phyloP scores from a whole-genome alignment of 129 eudicot species.

The Escallonia herrerae region DNA sequence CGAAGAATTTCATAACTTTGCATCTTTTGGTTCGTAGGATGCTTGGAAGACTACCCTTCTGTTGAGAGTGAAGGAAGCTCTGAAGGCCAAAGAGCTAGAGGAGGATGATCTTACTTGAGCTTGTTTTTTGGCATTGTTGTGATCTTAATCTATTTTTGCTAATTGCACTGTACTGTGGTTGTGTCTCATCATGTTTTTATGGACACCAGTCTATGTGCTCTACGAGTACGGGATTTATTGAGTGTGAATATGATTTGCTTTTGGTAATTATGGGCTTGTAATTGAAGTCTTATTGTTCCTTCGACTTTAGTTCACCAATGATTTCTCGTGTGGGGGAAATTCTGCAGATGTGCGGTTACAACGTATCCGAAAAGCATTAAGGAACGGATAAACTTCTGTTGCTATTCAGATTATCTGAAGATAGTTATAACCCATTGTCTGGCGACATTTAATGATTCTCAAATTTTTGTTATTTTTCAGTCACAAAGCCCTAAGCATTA shows the following conservation, averaged over 20 bases:
- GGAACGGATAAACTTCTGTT: too few species aligned
- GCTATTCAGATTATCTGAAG: too few species aligned
- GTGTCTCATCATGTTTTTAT: constrained; percentile 5
- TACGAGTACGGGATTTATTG: not conserved
- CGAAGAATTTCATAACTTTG: not conserved
- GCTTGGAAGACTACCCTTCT: constrained; percentile 92
- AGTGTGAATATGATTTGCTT: not conserved
- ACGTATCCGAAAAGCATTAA: too few species aligned
- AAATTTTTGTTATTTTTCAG: too few species aligned
- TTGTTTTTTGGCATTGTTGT: not conserved
- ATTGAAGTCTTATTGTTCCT: not conserved
- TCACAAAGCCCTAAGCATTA: too few species aligned
- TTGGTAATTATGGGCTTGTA: too few species aligned
- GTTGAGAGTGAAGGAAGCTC: constrained; percentile 81
- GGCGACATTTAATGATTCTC: too few species aligned
- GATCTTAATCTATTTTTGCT: not conserved
- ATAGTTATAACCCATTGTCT: too few species aligned
- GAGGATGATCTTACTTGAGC: constrained; percentile 89
- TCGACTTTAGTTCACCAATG: not conserved
- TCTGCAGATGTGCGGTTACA: too few species aligned
- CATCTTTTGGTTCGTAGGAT: constrained; percentile 32
- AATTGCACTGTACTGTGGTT: constrained; percentile 7
- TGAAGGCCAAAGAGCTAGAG: constrained; percentile 81
- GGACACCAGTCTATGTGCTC: not conserved
- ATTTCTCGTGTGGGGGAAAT: too few species aligned